Conservation (phyloP, 148 eudicot species). For the Rhododendron williamsianum region DNA sequence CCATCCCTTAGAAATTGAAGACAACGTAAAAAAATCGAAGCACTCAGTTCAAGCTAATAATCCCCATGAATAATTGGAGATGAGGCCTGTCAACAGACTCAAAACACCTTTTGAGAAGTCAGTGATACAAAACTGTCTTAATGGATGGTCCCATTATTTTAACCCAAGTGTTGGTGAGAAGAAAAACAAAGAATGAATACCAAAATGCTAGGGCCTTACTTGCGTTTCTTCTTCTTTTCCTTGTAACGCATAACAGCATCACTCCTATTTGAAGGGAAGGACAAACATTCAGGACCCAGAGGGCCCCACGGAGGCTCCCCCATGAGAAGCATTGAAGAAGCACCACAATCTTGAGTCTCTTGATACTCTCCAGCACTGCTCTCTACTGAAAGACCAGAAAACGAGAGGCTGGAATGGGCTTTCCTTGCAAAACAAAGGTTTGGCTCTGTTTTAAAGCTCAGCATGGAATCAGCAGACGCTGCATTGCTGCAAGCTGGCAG, state of each 20-base stretch:
- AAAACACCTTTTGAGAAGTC: background rate
- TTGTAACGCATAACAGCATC: constrained; percentile 88
- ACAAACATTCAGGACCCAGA: constrained; percentile 41
- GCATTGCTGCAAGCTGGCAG: constrained; percentile 47
- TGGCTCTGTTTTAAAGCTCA: constrained; percentile 52
- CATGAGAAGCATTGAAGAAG: constrained; percentile 61
- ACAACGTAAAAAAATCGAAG: constrained; percentile 9
- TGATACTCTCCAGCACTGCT: constrained; percentile 75
- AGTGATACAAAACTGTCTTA: constrained; percentile 2
- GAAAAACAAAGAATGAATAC: background rate
- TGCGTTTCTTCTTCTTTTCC: constrained; percentile 88
- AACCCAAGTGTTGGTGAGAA: background rate
- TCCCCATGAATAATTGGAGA: background rate
- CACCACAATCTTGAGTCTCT: constrained; percentile 88
- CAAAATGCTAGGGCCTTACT: constrained; percentile 35
- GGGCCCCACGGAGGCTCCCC: constrained; percentile 86
- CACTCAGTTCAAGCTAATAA: constrained; percentile 11
- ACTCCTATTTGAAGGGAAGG: constrained; percentile 50
- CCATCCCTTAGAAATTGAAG: background rate
- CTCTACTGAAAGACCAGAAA: constrained; percentile 72
- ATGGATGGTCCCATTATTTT: background rate
- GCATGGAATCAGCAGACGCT: constrained; percentile 45
- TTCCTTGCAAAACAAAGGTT: constrained; percentile 44
- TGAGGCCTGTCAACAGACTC: background rate
- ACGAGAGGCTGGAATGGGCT: constrained; percentile 59